Evolutionary conservation across 129 eudicot genomes (phyloP).

Genomic region (Flaveria robusta): DNA sequence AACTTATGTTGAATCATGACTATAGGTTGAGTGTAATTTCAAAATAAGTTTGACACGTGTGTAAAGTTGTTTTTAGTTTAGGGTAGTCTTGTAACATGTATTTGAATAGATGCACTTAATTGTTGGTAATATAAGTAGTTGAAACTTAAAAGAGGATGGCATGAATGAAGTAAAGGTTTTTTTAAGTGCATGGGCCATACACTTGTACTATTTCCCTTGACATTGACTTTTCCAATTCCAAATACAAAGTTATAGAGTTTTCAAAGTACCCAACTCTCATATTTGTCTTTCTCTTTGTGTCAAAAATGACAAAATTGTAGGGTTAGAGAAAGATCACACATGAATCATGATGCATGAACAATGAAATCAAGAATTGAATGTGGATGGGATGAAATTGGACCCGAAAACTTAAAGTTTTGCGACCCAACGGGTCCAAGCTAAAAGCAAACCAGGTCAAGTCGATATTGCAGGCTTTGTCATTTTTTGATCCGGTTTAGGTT

Average conservation of each 20-base stretch:
- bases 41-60: conserved; percentile 21
- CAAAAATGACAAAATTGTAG: conserved; percentile 20
- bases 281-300: conserved; percentile 35
- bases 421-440: neutral
- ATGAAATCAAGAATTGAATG: conserved; percentile 14
- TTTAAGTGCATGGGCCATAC: conserved; percentile 31
- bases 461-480: neutral
- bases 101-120: conserved; percentile 8
- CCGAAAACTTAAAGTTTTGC: neutral
- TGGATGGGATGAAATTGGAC: conserved; percentile 10
- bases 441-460: neutral
- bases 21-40: neutral
- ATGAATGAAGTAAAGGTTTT: conserved; percentile 25
- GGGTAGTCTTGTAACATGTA: neutral
- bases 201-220: conserved; percentile 29
- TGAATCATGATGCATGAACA: conserved; percentile 3
- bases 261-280: conserved; percentile 29
- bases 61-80: conserved; percentile 10
- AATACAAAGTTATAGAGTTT: conserved; percentile 31
- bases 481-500: neutral
- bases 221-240: conserved; percentile 27
- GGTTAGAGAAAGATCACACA: conserved; percentile 17
- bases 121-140: conserved; percentile 31
- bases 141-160: conserved; percentile 27
- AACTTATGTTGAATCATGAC: too few relatives aligned